Conservation (phyloP, 2,329 filamentous ascomycete genomes). For the Drechslera avenae region DNA sequence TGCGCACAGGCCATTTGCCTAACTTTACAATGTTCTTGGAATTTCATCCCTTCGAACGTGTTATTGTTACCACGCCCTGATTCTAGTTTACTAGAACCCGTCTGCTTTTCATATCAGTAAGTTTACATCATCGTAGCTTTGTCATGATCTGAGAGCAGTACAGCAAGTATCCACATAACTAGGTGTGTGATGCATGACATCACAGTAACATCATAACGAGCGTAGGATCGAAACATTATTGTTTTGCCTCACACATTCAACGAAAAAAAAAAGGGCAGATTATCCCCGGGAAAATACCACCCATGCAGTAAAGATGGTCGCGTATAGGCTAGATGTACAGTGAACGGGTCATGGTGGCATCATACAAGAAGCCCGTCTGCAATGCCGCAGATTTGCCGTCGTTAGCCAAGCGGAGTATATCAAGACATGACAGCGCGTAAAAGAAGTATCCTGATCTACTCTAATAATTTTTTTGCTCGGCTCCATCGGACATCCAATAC, state of each 20-base stretch:
- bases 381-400: not conserved
- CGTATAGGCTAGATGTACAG: not conserved
- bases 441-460: not conserved
- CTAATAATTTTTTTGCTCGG: not conserved
- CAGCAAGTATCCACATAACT: no score
- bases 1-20: no score
- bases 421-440: not conserved
- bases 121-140: no score
- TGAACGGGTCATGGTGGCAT: conserved; percentile 6
- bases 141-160: no score
- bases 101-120: no score
- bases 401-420: not conserved
- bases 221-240: not conserved
- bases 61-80: no score
- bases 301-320: not conserved
- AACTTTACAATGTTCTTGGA: no score
- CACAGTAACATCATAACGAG: no score
- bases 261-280: not conserved
- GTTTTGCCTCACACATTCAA: not conserved
- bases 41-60: no score
- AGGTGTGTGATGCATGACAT: no score
- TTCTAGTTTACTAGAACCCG: no score
- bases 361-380: not conserved
- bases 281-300: not conserved
- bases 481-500: not conserved